Evolutionary conservation across 1,284 basidiomycete genomes (phyloP).

Genomic region (Leccinum griseonigrum): DNA sequence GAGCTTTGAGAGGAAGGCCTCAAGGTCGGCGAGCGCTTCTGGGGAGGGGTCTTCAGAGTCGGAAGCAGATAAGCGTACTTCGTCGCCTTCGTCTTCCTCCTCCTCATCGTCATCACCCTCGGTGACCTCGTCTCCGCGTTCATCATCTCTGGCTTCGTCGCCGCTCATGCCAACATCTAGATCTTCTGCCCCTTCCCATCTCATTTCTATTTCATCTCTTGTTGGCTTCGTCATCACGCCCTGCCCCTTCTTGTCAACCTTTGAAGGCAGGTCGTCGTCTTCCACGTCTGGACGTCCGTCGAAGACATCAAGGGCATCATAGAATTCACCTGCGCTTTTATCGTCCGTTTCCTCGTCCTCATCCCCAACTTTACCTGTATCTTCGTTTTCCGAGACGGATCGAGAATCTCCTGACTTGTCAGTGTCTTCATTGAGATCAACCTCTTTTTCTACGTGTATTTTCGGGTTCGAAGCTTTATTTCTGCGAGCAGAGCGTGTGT

Average conservation of each 20-base stretch:
- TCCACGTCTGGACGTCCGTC: conserved; percentile 53
- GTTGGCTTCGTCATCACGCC: not conserved
- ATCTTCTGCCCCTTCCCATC: conserved; percentile 11
- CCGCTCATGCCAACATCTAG: conserved; percentile 22
- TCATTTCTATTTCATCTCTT: not conserved
- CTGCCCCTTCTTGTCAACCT: not conserved
- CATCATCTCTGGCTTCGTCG: conserved; percentile 21
- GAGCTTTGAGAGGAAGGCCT: conserved; percentile 70
- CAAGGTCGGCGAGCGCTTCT: conserved; percentile 64
- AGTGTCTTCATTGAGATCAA: conserved; percentile 66
- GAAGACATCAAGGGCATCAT: conserved; percentile 66
- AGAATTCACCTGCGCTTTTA: conserved; percentile 57
- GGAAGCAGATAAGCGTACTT: conserved; percentile 48
- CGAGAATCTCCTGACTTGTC: conserved; percentile 33
- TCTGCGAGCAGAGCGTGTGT: not conserved
- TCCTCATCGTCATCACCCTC: conserved; percentile 33
- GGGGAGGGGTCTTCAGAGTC: conserved; percentile 58
- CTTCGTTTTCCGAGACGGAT: conserved; percentile 34
- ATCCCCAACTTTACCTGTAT: conserved; percentile 39
- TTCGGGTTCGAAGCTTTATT: conserved; percentile 14
- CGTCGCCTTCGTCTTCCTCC: conserved; percentile 31
- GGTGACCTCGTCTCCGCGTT: conserved; percentile 23
- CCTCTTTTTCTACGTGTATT: conserved; percentile 22
- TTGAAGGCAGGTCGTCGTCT: not conserved
- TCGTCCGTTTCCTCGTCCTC: conserved; percentile 47